Percentiles rank a stretch among this genome's conserved stretches.
Evolutionary conservation across 345 rosid genomes (phyloP).

Genomic region (Pelargonium nanum): DNA sequence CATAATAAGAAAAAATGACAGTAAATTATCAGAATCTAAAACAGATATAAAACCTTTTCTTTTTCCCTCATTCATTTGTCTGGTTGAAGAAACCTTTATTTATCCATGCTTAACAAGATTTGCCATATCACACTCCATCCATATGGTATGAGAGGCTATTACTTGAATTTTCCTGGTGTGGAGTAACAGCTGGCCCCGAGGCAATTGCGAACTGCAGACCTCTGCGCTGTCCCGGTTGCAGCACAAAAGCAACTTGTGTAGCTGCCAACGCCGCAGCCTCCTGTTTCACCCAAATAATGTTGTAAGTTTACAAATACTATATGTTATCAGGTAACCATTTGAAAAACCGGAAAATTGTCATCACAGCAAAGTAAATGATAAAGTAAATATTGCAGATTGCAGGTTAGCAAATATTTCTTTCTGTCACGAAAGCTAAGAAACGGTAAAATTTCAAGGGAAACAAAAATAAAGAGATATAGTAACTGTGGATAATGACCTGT

Average conservation of each 20-base stretch:
- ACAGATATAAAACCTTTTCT: too few relatives aligned
- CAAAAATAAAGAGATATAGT: neutral
- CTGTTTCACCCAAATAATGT: conserved; percentile 27
- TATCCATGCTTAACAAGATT: neutral
- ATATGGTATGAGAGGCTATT: neutral
- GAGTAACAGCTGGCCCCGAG: conserved; percentile 23
- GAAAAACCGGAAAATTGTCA: neutral
- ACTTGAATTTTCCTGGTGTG: conserved; percentile 28
- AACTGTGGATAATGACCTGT: conserved; percentile 24
- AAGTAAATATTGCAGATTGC: neutral
- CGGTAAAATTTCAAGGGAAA: neutral
- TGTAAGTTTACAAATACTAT: conserved; percentile 2
- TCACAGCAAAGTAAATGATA: too few relatives aligned
- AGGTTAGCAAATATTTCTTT: neutral
- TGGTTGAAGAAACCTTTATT: neutral
- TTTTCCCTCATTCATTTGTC: neutral
- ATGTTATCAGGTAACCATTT: neutral
- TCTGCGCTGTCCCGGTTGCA: conserved; percentile 67
- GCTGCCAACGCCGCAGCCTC: conserved; percentile 84
- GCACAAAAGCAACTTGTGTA: conserved; percentile 74
- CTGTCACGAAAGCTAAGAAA: neutral
- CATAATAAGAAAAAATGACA: neutral
- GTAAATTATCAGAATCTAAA: neutral
- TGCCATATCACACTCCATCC: neutral
- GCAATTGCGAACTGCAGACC: conserved; percentile 67